Percentiles rank a stretch among this genome's conserved stretches.
Conservation (phyloP, 169 alveolate genomes). For the Plasmodium vinckei region DNA sequence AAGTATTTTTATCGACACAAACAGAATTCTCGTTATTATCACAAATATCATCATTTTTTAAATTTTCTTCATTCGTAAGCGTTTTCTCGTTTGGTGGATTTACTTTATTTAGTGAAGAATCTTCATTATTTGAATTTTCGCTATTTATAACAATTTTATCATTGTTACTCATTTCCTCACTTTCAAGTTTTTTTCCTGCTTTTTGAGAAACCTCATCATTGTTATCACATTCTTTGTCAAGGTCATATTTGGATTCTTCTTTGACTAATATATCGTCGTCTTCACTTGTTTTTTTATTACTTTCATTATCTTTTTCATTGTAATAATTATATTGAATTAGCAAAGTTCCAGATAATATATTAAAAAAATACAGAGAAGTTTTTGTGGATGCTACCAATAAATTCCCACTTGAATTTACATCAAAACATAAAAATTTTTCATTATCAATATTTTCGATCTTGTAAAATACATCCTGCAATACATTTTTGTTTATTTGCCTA, state of each 20-base stretch:
- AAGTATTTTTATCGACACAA: neutral
- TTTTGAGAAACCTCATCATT: neutral
- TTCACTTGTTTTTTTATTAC: neutral
- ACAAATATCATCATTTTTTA: neutral
- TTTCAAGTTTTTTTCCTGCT: neutral
- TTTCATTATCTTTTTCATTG: slow-evolving; percentile 22
- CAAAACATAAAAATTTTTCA: slow-evolving; percentile 73
- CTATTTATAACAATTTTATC: neutral
- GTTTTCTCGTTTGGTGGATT: no score
- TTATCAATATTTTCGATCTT: slow-evolving; percentile 51
- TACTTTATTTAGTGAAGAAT: no score
- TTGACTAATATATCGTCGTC: neutral
- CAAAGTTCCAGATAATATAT: slow-evolving; percentile 60
- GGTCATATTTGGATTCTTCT: neutral
- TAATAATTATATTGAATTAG: slow-evolving; percentile 38
- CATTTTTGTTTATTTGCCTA: slow-evolving; percentile 52
- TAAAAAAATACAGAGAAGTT: slow-evolving; percentile 51
- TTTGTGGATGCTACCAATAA: slow-evolving; percentile 53
- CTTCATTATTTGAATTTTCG: neutral
- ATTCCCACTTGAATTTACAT: slow-evolving; percentile 60
- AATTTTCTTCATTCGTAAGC: neutral
- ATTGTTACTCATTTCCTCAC: neutral
- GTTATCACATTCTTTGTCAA: neutral
- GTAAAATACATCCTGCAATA: slow-evolving; percentile 72
- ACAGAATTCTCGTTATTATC: no score